Evolutionary conservation across 2,329 filamentous ascomycete species (phyloP).

Genomic region (Pseudogymnoascus sp.): DNA sequence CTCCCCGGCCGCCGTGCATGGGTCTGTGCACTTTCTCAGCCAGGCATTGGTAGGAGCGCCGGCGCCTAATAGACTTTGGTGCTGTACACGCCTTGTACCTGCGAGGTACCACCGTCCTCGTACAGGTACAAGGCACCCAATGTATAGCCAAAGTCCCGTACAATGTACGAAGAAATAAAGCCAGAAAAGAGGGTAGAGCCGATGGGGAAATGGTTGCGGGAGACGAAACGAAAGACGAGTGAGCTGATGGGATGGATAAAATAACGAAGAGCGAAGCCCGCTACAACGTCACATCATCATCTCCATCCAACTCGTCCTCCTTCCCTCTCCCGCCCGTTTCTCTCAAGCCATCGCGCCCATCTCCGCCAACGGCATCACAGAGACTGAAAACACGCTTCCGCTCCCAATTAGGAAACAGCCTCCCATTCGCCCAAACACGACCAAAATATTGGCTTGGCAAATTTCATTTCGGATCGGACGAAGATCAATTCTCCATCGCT

Average conservation of each 20-base stretch:
- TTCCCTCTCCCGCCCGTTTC: not conserved
- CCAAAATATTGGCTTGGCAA: slow-evolving; percentile 1
- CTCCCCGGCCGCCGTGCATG: not conserved
- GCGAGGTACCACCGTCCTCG: not conserved
- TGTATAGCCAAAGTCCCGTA: not conserved
- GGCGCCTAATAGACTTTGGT: slow-evolving; percentile 4
- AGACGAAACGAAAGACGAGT: not conserved
- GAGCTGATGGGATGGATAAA: slow-evolving; percentile 2
- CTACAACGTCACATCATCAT: slow-evolving; percentile 4
- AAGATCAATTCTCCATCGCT: not conserved
- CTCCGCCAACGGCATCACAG: not conserved
- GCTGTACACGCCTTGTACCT: not conserved
- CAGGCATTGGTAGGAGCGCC: not conserved
- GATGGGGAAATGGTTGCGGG: not conserved
- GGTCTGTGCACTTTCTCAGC: not conserved
- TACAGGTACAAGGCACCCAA: not conserved
- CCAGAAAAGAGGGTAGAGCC: not conserved
- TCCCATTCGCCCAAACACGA: not conserved
- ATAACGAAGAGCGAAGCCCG: not conserved
- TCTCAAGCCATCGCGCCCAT: not conserved
- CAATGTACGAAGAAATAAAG: not conserved
- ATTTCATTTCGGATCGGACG: not conserved
- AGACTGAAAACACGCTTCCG: not conserved
- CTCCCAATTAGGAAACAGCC: not conserved
- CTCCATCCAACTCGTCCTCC: not conserved